A percentile compares a stretch with the other conserved stretches of the same genome.
phyloP scores from a whole-genome alignment of 257 asterid genomes.

The Ophiorrhiza pumila region DNA sequence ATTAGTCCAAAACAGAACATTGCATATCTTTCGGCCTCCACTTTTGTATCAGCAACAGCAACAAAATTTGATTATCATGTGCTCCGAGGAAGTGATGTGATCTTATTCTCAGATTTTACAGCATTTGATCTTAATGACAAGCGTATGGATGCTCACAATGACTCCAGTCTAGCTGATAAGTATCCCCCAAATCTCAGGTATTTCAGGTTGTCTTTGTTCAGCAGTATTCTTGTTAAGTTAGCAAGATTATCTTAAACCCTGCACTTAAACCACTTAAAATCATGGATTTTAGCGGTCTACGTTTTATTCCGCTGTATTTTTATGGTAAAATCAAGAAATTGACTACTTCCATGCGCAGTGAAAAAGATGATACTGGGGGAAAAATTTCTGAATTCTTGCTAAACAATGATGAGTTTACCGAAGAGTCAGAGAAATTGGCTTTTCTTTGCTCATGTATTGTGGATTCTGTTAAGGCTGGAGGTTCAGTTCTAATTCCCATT shows the following conservation, averaged over 20 bases:
- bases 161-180: slow-evolving; percentile 23
- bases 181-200: slow-evolving; percentile 46
- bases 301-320: background rate
- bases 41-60: slow-evolving; percentile 48
- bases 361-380: slow-evolving; percentile 28
- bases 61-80: slow-evolving; percentile 49
- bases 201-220: background rate
- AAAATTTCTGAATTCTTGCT: slow-evolving; percentile 26
- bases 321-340: slow-evolving; percentile 8
- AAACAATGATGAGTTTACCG: slow-evolving; percentile 36
- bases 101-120: slow-evolving; percentile 62
- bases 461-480: slow-evolving; percentile 61
- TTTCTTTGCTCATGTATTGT: slow-evolving; percentile 64
- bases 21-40: slow-evolving; percentile 62
- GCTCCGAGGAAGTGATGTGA: slow-evolving; percentile 57
- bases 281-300: background rate
- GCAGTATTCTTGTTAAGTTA: background rate
- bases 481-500: slow-evolving; percentile 76
- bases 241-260: background rate
- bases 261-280: background rate
- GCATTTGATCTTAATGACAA: slow-evolving; percentile 23
- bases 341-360: slow-evolving; percentile 34
- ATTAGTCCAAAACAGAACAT: slow-evolving; percentile 54
- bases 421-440: slow-evolving; percentile 68
- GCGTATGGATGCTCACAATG: slow-evolving; percentile 27